These are phyloP conservation scores for Linum usitatissimum DNA, from an alignment of 345 rosid genomes.

Conservation along the genomic window DNA sequence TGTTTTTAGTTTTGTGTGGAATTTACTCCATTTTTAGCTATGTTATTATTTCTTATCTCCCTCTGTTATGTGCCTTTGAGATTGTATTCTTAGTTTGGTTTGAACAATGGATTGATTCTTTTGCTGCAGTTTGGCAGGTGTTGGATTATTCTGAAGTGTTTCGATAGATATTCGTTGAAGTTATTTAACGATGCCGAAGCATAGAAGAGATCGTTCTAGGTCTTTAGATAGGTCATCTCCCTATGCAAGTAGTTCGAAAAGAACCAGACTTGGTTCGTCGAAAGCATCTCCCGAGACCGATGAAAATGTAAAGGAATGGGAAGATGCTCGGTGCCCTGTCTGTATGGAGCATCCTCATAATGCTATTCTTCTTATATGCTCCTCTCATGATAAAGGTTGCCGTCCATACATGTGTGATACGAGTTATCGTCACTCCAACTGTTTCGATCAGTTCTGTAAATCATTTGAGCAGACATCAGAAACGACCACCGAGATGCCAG, in stretches of 20 bases:
- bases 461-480: slow-evolving; percentile 38
- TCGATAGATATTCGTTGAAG: not conserved
- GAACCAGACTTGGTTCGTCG: slow-evolving; percentile 26
- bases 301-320: slow-evolving; percentile 73
- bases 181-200: slow-evolving; percentile 60
- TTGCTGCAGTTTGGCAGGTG: not conserved
- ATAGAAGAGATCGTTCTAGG: slow-evolving; percentile 64
- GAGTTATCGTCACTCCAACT: slow-evolving; percentile 91
- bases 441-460: slow-evolving; percentile 82
- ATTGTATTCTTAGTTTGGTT: not conserved
- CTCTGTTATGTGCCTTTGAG: not conserved
- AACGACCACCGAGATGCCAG: slow-evolving; percentile 18
- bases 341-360: slow-evolving; percentile 99
- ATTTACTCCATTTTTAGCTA: not conserved
- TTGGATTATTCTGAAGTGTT: not conserved
- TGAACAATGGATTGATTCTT: not conserved
- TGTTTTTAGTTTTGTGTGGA: not conserved
- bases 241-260: slow-evolving; percentile 49
- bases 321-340: slow-evolving; percentile 89
- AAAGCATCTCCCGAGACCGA: slow-evolving; percentile 37
- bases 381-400: slow-evolving; percentile 89
- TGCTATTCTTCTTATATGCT: slow-evolving; percentile 79
- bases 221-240: slow-evolving; percentile 62
- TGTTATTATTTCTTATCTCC: not conserved
- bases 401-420: slow-evolving; percentile 98